A percentile compares a stretch with the other conserved stretches of the same genome.
Evolutionary conservation across 1,284 basidiomycete genomes (phyloP).

Genomic region (Inonotus obliquus): DNA sequence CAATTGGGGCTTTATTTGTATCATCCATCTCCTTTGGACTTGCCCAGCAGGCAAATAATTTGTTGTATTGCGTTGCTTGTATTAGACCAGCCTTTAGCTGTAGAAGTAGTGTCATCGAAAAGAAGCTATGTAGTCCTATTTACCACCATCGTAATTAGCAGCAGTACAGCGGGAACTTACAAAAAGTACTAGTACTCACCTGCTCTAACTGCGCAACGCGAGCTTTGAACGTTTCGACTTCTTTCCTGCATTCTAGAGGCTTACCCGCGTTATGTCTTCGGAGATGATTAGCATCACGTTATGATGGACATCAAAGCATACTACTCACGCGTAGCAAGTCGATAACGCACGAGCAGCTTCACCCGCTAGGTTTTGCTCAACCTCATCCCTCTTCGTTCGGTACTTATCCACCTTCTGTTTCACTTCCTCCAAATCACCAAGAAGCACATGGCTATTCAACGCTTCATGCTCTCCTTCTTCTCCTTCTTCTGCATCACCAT

Average conservation of each 20-base stretch:
- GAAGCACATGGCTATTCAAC: constrained; percentile 49
- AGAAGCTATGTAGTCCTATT: constrained; percentile 13
- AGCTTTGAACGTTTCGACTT: constrained; percentile 69
- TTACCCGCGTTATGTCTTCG: constrained; percentile 52
- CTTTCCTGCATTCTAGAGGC: constrained; percentile 73
- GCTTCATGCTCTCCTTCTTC: constrained; percentile 33
- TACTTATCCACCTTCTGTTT: constrained; percentile 69
- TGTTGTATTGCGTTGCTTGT: neutral
- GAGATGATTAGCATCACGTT: neutral
- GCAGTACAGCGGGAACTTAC: neutral
- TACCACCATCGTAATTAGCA: constrained; percentile 11
- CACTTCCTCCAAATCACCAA: constrained; percentile 72
- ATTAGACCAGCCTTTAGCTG: neutral
- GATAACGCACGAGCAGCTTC: constrained; percentile 56
- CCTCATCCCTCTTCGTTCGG: constrained; percentile 50
- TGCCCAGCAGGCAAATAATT: neutral
- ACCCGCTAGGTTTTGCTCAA: constrained; percentile 32
- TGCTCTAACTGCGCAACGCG: constrained; percentile 66
- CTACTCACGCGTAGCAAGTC: constrained; percentile 71
- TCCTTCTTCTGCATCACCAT: constrained; percentile 27
- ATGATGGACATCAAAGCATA: neutral
- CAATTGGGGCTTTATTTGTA: neutral
- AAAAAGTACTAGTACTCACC: constrained; percentile 30
- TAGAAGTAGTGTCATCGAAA: constrained; percentile 7
- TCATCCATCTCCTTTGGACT: too few species aligned